Conservation (phyloP, 2,329 filamentous ascomycete genomes). For the Hyphodiscus sp. region DNA sequence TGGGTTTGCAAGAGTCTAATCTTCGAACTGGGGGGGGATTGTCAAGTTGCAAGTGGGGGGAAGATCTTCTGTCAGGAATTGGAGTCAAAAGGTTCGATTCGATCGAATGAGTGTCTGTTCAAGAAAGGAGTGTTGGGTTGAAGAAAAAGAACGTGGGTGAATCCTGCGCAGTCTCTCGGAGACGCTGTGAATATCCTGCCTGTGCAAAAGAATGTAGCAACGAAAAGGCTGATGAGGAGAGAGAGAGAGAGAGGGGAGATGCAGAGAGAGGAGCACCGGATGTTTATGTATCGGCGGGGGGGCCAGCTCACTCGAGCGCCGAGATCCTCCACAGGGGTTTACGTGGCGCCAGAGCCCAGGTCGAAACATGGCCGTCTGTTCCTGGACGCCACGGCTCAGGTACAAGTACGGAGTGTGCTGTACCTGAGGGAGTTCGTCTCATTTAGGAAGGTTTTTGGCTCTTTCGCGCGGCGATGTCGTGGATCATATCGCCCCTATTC, state of each 20-base stretch:
- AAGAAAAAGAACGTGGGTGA: background rate
- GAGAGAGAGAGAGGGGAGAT: background rate
- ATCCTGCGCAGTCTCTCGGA: slow-evolving; percentile 14
- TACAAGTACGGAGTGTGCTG: too few species aligned
- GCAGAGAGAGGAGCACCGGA: background rate
- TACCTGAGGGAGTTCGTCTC: background rate
- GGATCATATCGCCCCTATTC: background rate
- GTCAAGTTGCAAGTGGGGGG: background rate
- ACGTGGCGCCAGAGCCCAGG: background rate
- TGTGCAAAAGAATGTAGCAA: background rate
- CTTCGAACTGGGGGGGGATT: background rate
- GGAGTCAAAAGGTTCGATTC: slow-evolving; percentile 8
- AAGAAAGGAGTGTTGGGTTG: background rate
- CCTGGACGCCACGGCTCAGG: background rate
- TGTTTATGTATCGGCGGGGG: background rate
- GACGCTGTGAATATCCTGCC: slow-evolving; percentile 5
- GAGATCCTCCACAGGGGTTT: background rate
- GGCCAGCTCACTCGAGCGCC: background rate
- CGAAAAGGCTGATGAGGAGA: background rate
- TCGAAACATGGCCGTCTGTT: background rate
- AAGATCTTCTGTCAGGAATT: background rate
- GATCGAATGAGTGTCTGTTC: slow-evolving; percentile 8
- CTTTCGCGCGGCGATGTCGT: background rate
- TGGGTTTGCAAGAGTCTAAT: background rate
- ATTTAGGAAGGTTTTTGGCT: background rate